These are phyloP conservation scores for Irpex sp. DNA, from an alignment of 1,284 basidiomycete genomes.

Conservation along the genomic window DNA sequence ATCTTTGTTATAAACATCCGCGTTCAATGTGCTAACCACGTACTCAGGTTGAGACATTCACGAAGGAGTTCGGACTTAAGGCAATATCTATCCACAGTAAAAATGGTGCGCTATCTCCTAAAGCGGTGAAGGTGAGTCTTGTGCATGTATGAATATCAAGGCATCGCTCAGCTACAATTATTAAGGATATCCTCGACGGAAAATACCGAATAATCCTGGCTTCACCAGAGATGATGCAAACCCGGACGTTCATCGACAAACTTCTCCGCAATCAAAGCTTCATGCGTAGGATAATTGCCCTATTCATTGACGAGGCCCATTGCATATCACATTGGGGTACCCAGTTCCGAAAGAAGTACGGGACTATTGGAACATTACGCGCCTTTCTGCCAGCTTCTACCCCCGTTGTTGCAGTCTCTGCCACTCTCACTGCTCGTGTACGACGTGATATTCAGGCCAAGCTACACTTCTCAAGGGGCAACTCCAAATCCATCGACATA, in stretches of 20 bases:
- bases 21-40: no score
- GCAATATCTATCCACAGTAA: constrained; percentile 34
- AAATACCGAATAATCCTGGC: constrained; percentile 14
- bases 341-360: constrained; percentile 18
- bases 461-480: no score
- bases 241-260: not conserved
- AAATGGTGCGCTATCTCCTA: constrained; percentile 22
- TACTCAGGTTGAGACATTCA: constrained; percentile 25
- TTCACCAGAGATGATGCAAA: not conserved
- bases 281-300: not conserved
- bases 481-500: no score
- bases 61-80: constrained; percentile 23
- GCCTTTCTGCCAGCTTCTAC: constrained; percentile 9
- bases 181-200: constrained; percentile 27
- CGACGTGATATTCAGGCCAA: constrained; percentile 7
- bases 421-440: constrained; percentile 10
- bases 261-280: not conserved
- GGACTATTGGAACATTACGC: constrained; percentile 13
- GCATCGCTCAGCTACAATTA: not conserved
- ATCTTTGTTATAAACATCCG: not conserved
- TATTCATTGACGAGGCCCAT: constrained; percentile 33
- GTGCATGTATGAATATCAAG: not conserved
- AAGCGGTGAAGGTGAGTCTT: constrained; percentile 21
- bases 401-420: constrained; percentile 17
- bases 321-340: constrained; percentile 26